Base-by-base conservation (phyloP, 2,329 filamentous ascomycete genomes). In the Exophiala xenobiotica region DNA sequence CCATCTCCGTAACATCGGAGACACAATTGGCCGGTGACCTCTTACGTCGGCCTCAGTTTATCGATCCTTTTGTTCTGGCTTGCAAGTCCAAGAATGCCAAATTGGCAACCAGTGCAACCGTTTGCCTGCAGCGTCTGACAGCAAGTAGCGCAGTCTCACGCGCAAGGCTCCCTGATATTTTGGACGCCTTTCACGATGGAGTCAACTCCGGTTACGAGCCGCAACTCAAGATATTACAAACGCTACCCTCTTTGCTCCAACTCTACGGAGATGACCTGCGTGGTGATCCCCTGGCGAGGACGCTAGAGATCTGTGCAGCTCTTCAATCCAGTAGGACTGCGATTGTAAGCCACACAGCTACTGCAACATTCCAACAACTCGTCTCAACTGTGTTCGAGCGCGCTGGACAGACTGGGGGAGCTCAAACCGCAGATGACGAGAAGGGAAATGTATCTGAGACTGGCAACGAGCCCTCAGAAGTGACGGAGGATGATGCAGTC, bases 311-410 rank as follows among this genome's bases (percentile, higher is more conserved):
- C 66, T 97, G 93, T 71, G 93, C 93, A 54, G 86, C 89, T 44
- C 73, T 99, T 42, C 91, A 97, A 70, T 86, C 83, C 50, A 93
- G 88, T 69, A 97, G 96, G 72, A 95, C 91, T 72, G 83, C 86
- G 20, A 90, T 95, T 45, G 90, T 99, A 61, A 95, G 92, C 66
- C 95, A 95, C 63, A 97, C 95, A 1, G 93, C 93, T 7, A 90
- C 92, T 20, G 93, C 93, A n/a, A 97, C 93, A 2, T 75, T 99
- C 47, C 92, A 96, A 70, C 93, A 97, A 68, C 80, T 99, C 11
- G 85, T 97, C 6, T 89, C 93, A 24, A 87, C 88, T 0, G 87
- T 96, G 0, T 97, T 96, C 69, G 93, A 97, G 67, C 93, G 95
- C 67, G 90, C 96, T 1, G 38, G 29, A 22, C 35, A 29, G 14